Evolutionary conservation across 2,329 filamentous ascomycete species (phyloP), one percentile per base, ranked within the genome.

Genomic region (Claviceps humidiphila): DNA sequence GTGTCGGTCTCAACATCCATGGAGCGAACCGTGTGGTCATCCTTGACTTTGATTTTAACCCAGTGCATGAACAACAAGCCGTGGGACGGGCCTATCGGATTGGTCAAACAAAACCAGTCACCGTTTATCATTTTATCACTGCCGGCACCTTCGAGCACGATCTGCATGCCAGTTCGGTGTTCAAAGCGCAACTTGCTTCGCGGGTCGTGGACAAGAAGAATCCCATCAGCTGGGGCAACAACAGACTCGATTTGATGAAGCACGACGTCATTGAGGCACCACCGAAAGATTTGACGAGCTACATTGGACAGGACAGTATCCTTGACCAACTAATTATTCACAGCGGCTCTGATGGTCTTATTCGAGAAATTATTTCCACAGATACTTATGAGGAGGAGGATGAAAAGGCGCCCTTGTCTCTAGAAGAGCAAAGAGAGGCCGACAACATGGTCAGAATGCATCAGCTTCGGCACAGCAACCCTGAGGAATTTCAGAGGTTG

Each of bases 1-100:
- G 89, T 0, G 71, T 89, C 1, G 90, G 90, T 0, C 72, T 95
- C 49, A 96, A 96, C 55, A 84, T 96, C 13, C 79, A 80, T 42
- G 83, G 85, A 1, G 90, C 90, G 1, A 95, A 89, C 63, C 80
- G 90, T 20, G 87, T 95, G 1, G 77, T 96, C 20, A 84, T 96
- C 20, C 85, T 94, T 52, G 90, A 96, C 63, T 88, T 85, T 61
- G 74, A 76, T 55, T 95, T 83, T 69, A 93, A 90, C 57, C 90
- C 90, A 0, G 77, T 82, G 5, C 75, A 83, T 62, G 90, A 95
- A 65, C 84, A 89, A 60, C 90, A 96, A 67, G 90, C 90, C 1
- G 80, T 95, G 49, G 90, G 89, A 2, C 78, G 90, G 51, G 85
- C 87, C 0, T 95, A 93, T 66, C 86, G 90, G 1, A 78, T 96